Evolutionary conservation across 805 yeast genomes (phyloP).

Genomic region (Metschnikowia koreensis): DNA sequence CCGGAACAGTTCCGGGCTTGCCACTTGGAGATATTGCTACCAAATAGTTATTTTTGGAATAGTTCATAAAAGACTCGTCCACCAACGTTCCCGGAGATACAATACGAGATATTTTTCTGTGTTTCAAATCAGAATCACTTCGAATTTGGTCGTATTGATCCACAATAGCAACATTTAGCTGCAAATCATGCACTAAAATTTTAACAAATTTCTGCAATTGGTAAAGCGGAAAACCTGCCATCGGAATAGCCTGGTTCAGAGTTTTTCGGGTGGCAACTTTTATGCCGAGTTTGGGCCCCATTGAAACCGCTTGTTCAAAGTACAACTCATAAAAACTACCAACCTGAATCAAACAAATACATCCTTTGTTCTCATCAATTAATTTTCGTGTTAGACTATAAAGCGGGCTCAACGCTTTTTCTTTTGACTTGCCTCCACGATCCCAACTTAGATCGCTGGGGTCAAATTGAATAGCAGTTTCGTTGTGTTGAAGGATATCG

Average conservation of each 20-base stretch:
- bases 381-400: constrained; percentile 32
- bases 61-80: constrained; percentile 80
- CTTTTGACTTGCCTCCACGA: constrained; percentile 37
- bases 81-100: constrained; percentile 91
- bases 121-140: constrained; percentile 37
- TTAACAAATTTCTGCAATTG: constrained; percentile 73
- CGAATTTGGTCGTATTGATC: constrained; percentile 51
- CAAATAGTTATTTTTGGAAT: constrained; percentile 67
- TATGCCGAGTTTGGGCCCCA: constrained; percentile 68
- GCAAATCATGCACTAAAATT: constrained; percentile 66
- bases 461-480: neutral
- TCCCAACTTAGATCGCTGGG: constrained; percentile 29
- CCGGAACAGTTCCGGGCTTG: constrained; percentile 37
- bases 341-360: constrained; percentile 62
- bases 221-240: constrained; percentile 87
- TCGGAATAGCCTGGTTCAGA: constrained; percentile 49
- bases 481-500: neutral
- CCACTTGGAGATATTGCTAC: constrained; percentile 50
- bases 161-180: constrained; percentile 75
- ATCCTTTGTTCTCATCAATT: constrained; percentile 35
- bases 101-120: constrained; percentile 72
- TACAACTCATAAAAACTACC: constrained; percentile 88
- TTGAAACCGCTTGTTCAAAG: constrained; percentile 79
- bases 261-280: constrained; percentile 61
- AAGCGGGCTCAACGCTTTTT: constrained; percentile 33